A percentile compares a stretch with the other conserved stretches of the same genome.
Evolutionary conservation across 2,329 filamentous ascomycete genomes (phyloP).

Genomic region (Raffaelea arxii): DNA sequence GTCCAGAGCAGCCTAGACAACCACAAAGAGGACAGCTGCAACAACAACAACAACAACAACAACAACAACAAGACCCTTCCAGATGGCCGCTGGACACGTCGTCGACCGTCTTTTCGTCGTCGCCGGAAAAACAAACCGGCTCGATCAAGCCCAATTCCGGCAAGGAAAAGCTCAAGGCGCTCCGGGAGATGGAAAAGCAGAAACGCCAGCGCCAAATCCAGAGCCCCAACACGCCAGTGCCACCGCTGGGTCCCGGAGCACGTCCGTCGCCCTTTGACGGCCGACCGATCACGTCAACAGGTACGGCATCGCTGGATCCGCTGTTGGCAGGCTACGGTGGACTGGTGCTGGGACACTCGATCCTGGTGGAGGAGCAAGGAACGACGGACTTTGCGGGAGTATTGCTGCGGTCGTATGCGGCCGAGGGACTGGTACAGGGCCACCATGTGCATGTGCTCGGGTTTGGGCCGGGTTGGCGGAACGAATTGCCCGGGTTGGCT

Average conservation of each 20-base stretch:
- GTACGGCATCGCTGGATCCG: constrained; percentile 74
- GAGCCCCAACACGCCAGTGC: background rate
- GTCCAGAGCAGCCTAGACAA: constrained; percentile 17
- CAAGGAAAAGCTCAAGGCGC: constrained; percentile 7
- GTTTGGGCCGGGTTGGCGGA: constrained; percentile 67
- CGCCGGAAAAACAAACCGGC: no score
- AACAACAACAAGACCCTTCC: background rate
- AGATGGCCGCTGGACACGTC: constrained; percentile 8
- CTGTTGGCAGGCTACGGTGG: constrained; percentile 81
- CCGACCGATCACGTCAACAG: constrained; percentile 81
- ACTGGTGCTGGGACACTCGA: constrained; percentile 66
- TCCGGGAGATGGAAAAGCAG: constrained; percentile 5
- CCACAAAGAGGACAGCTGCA: constrained; percentile 20
- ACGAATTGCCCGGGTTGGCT: constrained; percentile 68
- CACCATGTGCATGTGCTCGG: constrained; percentile 83
- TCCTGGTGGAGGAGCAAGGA: constrained; percentile 79
- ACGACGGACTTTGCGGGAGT: constrained; percentile 90
- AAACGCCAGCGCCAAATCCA: background rate
- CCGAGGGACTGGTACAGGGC: constrained; percentile 84
- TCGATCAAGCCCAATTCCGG: no score
- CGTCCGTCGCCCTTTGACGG: constrained; percentile 85
- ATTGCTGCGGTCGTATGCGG: constrained; percentile 79
- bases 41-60: no score
- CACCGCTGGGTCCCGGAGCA: constrained; percentile 37
- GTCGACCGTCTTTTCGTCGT: no score